phyloP scores from a whole-genome alignment of 1,284 basidiomycete species.

The Peniophora sp. region DNA sequence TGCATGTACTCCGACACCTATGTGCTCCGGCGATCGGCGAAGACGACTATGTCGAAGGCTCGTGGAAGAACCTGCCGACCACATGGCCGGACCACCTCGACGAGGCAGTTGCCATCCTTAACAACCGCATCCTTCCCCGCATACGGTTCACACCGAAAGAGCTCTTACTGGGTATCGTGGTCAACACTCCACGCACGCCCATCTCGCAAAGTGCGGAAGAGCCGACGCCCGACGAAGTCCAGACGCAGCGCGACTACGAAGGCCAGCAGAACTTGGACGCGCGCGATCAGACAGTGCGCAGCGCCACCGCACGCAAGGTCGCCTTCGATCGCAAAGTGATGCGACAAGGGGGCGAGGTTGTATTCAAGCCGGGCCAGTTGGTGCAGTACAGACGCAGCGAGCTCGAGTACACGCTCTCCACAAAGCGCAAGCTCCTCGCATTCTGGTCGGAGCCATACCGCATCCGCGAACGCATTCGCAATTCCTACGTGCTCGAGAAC shows the following conservation, averaged over 20 bases:
- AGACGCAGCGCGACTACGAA: slow-evolving; percentile 18
- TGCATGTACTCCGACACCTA: slow-evolving; percentile 19
- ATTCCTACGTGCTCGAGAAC: too few relatives aligned
- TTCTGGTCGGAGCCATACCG: too few relatives aligned
- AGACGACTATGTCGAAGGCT: slow-evolving; percentile 13
- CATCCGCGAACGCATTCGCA: too few relatives aligned
- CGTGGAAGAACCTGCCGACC: slow-evolving; percentile 5
- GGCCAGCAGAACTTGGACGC: slow-evolving; percentile 22
- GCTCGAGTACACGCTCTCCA: too few relatives aligned
- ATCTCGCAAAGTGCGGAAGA: slow-evolving; percentile 1
- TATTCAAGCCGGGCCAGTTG: too few relatives aligned
- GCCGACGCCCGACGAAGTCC: slow-evolving; percentile 7
- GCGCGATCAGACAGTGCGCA: slow-evolving; percentile 12
- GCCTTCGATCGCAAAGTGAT: slow-evolving; percentile 14
- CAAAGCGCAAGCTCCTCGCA: too few relatives aligned
- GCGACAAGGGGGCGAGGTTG: slow-evolving; percentile 6
- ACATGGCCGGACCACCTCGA: slow-evolving; percentile 27
- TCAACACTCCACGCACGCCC: slow-evolving; percentile 17
- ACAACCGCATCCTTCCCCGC: slow-evolving; percentile 14
- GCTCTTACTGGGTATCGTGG: slow-evolving; percentile 17
- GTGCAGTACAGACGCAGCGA: too few relatives aligned
- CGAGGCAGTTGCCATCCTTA: slow-evolving; percentile 19
- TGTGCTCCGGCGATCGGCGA: slow-evolving; percentile 24
- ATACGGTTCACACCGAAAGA: slow-evolving; percentile 21
- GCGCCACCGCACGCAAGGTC: slow-evolving; percentile 11